Evolutionary conservation across 176 grass and related monocot species (phyloP), one percentile per base, ranked within the genome.

Genomic region (Juncus inflexus): DNA sequence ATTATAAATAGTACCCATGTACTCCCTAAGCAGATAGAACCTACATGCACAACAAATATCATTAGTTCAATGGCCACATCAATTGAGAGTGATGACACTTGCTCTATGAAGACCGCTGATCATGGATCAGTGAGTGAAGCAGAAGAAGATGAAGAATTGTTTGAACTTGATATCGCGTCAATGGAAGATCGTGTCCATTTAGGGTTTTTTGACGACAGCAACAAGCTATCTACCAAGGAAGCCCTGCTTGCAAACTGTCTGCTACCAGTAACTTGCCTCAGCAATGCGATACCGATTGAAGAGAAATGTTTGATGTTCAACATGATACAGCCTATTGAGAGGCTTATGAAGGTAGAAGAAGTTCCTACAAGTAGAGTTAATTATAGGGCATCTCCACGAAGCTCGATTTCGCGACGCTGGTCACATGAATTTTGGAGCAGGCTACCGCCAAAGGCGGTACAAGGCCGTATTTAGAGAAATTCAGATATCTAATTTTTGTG

Each of bases 171-270:
- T 64, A 15, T 84, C 16, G 40, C 38, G n/a, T 52, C 61, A 11
- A 73, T 90, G 51, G 52, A 69, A 71, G 8, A 55, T 0, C 19
- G 19, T 15, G 15, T 12, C 10, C 9, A 6, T 9, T 2, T 0
- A 8, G 5, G 12, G 9, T 13, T 2, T 53, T 45, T 28, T 28
- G 19, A 36, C 63, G 50, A 56, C 12, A 13, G 39, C 35, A 15
- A 76, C n/a, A 15, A 65, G 16, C 16, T 63, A 35, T 50, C 11
- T 65, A 64, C 42, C 15, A 41, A 62, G 51, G 61, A 76, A 9
- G 86, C 64, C 0, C 69, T 89, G 12, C 42, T 90, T 60, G 79
- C 79, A 5, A 86, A 90, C 72, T 90, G 87, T 76, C 59, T 90
- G 64, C 83, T 90, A 51, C 79, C 87, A 56, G 73, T 60, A 42